Evolutionary conservation across 2,329 filamentous ascomycete species (phyloP).

Genomic region (Trichothecium sympodiale): DNA sequence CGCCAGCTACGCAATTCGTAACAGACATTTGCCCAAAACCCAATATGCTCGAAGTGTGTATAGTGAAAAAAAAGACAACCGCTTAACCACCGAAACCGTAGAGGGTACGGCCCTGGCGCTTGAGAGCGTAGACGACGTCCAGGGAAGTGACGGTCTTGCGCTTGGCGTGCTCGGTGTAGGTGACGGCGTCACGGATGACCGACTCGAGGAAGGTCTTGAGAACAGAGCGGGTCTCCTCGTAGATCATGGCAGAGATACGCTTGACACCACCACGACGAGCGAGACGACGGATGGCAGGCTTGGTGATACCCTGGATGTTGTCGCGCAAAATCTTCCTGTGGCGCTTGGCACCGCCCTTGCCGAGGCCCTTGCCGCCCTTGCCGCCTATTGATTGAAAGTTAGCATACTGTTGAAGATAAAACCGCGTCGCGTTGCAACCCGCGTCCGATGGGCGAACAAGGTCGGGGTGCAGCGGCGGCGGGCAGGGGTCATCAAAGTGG

Average conservation of each 20-base stretch:
- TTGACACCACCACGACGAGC: conserved; percentile 99
- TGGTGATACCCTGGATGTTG: conserved; percentile 99
- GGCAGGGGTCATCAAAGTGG: background rate
- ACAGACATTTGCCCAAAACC: conserved; percentile 18
- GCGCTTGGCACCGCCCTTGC: conserved; percentile 97
- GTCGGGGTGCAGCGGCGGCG: background rate
- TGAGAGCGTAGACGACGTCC: conserved; percentile 57
- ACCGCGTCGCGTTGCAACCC: background rate
- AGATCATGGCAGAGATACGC: conserved; percentile 96
- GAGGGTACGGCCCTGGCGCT: conserved; percentile 64
- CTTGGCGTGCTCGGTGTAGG: conserved; percentile 73
- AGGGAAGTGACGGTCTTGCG: conserved; percentile 67
- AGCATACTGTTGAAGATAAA: conserved; percentile 25
- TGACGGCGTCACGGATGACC: conserved; percentile 67
- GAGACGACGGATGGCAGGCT: conserved; percentile 97
- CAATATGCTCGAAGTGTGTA: background rate
- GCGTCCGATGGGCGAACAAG: background rate
- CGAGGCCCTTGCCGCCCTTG: conserved; percentile 95
- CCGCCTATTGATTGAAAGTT: conserved; percentile 55
- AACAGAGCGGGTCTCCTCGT: conserved; percentile 68
- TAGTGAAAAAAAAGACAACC: conserved; percentile 4
- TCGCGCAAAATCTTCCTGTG: conserved; percentile 98
- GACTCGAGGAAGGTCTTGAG: conserved; percentile 70
- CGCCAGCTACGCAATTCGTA: conserved; percentile 19
- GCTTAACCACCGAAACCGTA: conserved; percentile 83